Conservation (phyloP, 108 stramenopile genomes). For the Thalassiosira profunda region DNA sequence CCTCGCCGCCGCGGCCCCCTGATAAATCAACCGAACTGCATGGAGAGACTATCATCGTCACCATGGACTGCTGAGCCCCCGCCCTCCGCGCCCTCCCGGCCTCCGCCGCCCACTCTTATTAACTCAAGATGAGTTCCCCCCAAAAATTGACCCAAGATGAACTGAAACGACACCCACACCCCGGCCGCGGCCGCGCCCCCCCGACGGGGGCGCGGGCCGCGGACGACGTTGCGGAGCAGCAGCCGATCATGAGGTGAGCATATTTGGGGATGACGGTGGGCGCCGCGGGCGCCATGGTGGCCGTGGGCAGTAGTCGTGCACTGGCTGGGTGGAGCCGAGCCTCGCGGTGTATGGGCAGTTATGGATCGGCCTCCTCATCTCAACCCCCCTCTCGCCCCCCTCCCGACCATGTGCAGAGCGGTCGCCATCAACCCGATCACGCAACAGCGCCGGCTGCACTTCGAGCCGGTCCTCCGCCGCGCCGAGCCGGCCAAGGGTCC, state of each 20-base stretch:
- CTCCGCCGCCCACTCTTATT: no score
- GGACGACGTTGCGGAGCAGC: constrained; percentile 31
- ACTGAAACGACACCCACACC: no score
- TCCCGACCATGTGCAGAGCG: neutral
- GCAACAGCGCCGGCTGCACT: constrained; percentile 8
- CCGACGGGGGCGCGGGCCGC: no score
- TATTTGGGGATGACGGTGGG: neutral
- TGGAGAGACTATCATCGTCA: no score
- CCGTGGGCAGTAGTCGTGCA: neutral
- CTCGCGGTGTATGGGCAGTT: neutral
- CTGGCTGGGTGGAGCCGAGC: neutral
- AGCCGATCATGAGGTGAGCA: constrained; percentile 39
- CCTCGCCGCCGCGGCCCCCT: no score
- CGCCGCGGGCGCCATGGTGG: neutral
- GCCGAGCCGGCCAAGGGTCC: neutral
- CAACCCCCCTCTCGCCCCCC: neutral
- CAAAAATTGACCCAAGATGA: no score
- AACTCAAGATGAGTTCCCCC: no score
- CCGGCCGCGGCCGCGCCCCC: no score
- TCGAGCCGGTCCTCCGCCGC: constrained; percentile 10
- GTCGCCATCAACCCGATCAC: constrained; percentile 4
- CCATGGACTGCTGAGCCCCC: no score
- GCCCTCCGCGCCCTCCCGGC: no score
- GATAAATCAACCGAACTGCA: no score
- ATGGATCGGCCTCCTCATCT: neutral